These are phyloP conservation scores for Colletotrichum shisoi DNA, from an alignment of 2,329 filamentous ascomycete species.

Conservation along the genomic window DNA sequence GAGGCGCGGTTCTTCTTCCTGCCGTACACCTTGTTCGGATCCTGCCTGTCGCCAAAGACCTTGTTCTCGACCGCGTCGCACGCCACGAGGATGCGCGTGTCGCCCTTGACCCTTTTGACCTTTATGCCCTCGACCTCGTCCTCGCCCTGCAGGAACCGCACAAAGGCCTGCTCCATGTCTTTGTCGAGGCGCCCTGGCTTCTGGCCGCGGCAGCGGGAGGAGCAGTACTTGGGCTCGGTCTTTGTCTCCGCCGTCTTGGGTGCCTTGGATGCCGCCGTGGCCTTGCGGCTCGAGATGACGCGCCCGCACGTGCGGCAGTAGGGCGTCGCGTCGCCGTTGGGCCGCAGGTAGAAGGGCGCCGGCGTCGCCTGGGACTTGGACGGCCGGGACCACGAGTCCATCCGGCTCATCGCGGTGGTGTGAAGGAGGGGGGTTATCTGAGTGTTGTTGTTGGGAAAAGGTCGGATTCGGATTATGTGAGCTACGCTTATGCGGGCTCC, in stretches of 20 bases:
- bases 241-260: slow-evolving; percentile 37
- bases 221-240: slow-evolving; percentile 62
- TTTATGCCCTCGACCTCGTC: slow-evolving; percentile 30
- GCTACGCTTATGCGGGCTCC: neutral
- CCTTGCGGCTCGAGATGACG: slow-evolving; percentile 55
- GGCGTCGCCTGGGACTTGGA: slow-evolving; percentile 54
- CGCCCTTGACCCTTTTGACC: slow-evolving; percentile 56
- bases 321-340: slow-evolving; percentile 56
- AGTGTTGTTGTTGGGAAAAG: no score
- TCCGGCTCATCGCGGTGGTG: slow-evolving; percentile 51
- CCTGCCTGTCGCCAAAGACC: slow-evolving; percentile 38
- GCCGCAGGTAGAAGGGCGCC: slow-evolving; percentile 62
- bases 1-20: slow-evolving; percentile 56
- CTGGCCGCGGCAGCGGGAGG: slow-evolving; percentile 59
- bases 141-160: slow-evolving; percentile 46
- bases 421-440: neutral
- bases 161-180: slow-evolving; percentile 61
- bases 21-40: slow-evolving; percentile 49
- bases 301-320: slow-evolving; percentile 67
- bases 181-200: slow-evolving; percentile 61
- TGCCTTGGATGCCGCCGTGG: slow-evolving; percentile 45
- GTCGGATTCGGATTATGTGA: no score
- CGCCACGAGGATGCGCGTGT: slow-evolving; percentile 58
- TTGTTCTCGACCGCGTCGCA: slow-evolving; percentile 61
- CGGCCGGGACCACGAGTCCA: slow-evolving; percentile 54